Base-by-base conservation (phyloP, 495 filamentous ascomycete genomes). In the Penicilliopsis zonata region DNA sequence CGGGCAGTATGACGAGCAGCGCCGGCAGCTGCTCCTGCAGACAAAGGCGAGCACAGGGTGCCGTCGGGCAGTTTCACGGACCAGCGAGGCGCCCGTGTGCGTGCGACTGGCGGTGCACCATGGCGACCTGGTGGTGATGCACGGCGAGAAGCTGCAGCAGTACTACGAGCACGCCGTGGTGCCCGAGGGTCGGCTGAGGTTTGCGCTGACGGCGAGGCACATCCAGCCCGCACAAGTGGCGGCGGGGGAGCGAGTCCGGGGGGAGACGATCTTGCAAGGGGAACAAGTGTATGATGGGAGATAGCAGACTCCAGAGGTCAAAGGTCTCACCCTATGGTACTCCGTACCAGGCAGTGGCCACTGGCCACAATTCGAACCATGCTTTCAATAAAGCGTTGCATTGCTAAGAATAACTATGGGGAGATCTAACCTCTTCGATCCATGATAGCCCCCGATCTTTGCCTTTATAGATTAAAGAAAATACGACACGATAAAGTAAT, bases 71-170 rank as follows among this genome's bases (percentile, higher is more conserved):
- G n/a, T n/a, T n/a, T n/a, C n/a, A n/a, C n/a, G n/a, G n/a, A 37
- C 33, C 9, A 28, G 37, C 16, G 43, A 43, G 21, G 34, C 46
- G 3, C 27, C 45, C 1, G 35, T 38, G 3, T 23, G 36, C 4
- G 43, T 68, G 10, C 52, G 47, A n/a, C 44, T 60, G 30, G 42
- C 53, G 1, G 63, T 93, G 18, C 49, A 68, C 18, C 86, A 93
- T 48, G 86, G 86, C 0, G 85, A 92, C 45, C 63, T 87, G 28
- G 66, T 92, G 16, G 65, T 92, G 2, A 93, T 93, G 86, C 72
- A 84, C 44, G 86, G 85, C 0, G 57, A 57, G 0, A 46, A 59
- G 1, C 71, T 93, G 18, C 86, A 93, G 44, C 69, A 70, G 39
- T 64, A 69, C 18, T 88, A 76, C 37, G 82, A 86, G 80, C 82